A percentile compares a stretch with the other conserved stretches of the same genome.
These are phyloP conservation scores for Fonsecaea pugnacius DNA, from an alignment of 2,329 filamentous ascomycete genomes.

Conservation along the genomic window DNA sequence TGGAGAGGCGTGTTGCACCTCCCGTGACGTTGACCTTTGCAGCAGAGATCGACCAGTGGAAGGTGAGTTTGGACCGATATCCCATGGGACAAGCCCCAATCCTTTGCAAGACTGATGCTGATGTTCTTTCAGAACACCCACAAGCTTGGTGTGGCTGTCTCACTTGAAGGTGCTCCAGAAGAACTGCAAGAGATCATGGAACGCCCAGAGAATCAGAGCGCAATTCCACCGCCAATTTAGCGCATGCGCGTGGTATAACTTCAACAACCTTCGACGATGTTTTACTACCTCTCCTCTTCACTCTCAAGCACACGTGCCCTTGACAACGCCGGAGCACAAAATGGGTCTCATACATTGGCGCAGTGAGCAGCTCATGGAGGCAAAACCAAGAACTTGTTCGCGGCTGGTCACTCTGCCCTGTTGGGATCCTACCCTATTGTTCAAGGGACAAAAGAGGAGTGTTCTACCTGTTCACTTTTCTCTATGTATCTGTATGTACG, in stretches of 20 bases:
- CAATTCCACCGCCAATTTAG: slow-evolving; percentile 55
- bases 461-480: not conserved
- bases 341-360: not conserved
- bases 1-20: slow-evolving; percentile 95
- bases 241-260: slow-evolving; percentile 10
- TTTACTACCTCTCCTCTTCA: slow-evolving; percentile 50
- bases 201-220: slow-evolving; percentile 43
- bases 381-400: not conserved
- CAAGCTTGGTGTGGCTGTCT: slow-evolving; percentile 92
- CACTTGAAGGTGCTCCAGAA: slow-evolving; percentile 82
- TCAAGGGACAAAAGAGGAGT: slow-evolving; percentile 4
- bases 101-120: slow-evolving; percentile 39
- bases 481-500: slow-evolving; percentile 14
- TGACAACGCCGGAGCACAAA: not conserved
- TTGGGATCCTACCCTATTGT: not conserved
- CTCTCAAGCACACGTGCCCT: slow-evolving; percentile 36
- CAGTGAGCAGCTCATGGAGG: not conserved
- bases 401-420: not conserved
- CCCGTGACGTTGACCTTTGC: slow-evolving; percentile 93
- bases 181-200: slow-evolving; percentile 72
- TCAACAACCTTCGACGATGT: slow-evolving; percentile 37
- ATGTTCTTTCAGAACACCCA: slow-evolving; percentile 73
- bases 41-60: slow-evolving; percentile 92
- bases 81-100: slow-evolving; percentile 4
- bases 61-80: slow-evolving; percentile 64